Evolutionary conservation across 768 basidiomycete genomes (phyloP), one percentile per base, ranked within the genome.

Genomic region (Rhizopogon vulgaris): DNA sequence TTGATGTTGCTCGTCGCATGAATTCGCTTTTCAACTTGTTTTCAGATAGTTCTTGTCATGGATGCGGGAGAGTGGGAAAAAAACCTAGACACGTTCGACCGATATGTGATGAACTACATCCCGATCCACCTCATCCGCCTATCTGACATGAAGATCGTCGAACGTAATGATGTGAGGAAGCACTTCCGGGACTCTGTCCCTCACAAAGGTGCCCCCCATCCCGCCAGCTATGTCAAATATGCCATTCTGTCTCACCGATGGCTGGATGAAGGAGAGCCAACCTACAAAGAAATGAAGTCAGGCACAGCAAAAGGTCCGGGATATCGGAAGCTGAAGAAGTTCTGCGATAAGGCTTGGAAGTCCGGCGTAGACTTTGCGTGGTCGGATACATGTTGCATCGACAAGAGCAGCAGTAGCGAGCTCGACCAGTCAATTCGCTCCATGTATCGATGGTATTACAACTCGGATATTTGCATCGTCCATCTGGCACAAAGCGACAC

Each of bases 221-320:
- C 28, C 28, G 28, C 28, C 8, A 30, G 28, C 28, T 30, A 30
- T 30, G 28, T 64, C 47, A 56, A 38, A 42, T 64, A 66, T 6
- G 63, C 62, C 48, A 38, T 62, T 34, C 55, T 64, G 45, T 64
- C 63, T n/a, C 63, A 64, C 46, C 45, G 54, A n/a, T 66, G 63
- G 62, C 25, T 45, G 43, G 65, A 56, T 0, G 58, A n/a, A 15
- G 15, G 56, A 2, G 63, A 64, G 48, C 60, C 55, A 7, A 12
- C 49, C 0, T 64, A 64, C 47, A 49, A 64, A 28, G 64, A 66
- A 7, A 22, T 64, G 15, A 55, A 38, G 17, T 7, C 62, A 3
- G 14, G 48, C 18, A 61, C 54, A 6, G 52, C 17, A n/a, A 30
- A 10, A 30, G 63, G 61, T 14, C 49, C 50, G 14, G 63, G 62